Percentiles rank a stretch among this genome's conserved stretches.
Evolutionary conservation across 2,329 filamentous ascomycete genomes (phyloP).

Genomic region (Diaporthe helianthi): DNA sequence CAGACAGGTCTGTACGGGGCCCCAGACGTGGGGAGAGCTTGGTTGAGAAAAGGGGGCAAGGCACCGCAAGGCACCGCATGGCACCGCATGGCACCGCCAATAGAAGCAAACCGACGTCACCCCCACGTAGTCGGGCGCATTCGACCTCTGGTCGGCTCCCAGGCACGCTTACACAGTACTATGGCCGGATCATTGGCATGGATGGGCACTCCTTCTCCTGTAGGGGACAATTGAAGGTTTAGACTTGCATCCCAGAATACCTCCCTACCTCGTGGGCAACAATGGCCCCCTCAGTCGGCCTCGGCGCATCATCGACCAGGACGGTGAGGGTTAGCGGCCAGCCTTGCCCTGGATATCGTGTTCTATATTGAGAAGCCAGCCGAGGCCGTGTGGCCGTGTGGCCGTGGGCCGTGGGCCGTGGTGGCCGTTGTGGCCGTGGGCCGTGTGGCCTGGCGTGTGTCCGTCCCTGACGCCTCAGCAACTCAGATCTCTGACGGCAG

Average conservation of each 20-base stretch:
- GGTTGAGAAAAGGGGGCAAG: no score
- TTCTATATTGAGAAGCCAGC: slow-evolving; percentile 24
- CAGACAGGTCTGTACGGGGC: no score
- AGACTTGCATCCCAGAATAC: slow-evolving; percentile 13
- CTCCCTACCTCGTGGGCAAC: slow-evolving; percentile 11
- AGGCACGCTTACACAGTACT: no score
- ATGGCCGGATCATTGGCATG: neutral
- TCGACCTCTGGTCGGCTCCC: neutral
- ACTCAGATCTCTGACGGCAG: neutral
- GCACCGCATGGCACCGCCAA: neutral
- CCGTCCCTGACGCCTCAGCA: neutral
- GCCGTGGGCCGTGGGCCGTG: neutral
- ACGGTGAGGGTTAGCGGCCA: neutral
- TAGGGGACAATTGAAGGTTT: slow-evolving; percentile 16
- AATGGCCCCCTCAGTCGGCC: neutral
- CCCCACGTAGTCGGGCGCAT: neutral
- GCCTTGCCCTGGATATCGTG: slow-evolving; percentile 6
- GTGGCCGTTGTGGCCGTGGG: no score
- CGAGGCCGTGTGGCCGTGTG: neutral
- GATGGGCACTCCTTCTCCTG: neutral
- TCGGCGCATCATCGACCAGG: neutral
- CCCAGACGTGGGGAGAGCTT: no score
- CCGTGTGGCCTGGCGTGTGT: neutral
- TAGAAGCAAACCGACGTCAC: neutral
- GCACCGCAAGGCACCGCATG: no score